Evolutionary conservation across 2,329 filamentous ascomycete genomes (phyloP).

Genomic region (Sordariomycetes sp.): DNA sequence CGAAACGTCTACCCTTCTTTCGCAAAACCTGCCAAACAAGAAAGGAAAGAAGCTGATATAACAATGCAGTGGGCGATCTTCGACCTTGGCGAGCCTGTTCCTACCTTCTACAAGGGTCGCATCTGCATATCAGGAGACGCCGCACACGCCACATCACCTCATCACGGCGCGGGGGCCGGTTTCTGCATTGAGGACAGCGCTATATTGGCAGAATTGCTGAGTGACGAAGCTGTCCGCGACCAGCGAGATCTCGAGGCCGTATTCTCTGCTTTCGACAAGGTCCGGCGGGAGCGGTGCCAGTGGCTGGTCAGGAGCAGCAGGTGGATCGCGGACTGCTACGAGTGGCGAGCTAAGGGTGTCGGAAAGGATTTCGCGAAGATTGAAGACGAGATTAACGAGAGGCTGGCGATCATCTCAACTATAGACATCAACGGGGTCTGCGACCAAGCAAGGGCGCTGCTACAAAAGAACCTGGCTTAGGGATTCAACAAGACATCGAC

Average conservation of each 20-base stretch:
- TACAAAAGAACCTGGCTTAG: not conserved
- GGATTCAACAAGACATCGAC: too few relatives aligned
- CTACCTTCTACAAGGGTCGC: constrained; percentile 27
- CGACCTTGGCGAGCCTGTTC: constrained; percentile 31
- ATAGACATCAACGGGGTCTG: not conserved
- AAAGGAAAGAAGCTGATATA: not conserved
- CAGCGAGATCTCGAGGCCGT: constrained; percentile 25
- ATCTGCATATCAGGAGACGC: constrained; percentile 48
- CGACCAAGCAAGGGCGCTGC: not conserved
- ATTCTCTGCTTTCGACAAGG: constrained; percentile 39
- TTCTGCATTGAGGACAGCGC: constrained; percentile 44
- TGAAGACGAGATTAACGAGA: constrained; percentile 5
- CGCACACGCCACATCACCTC: constrained; percentile 51
- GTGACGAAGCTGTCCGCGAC: constrained; percentile 22
- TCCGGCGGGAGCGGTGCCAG: constrained; percentile 35
- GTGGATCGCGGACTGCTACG: constrained; percentile 7
- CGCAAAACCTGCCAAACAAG: too few relatives aligned
- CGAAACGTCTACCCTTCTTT: constrained; percentile 1
- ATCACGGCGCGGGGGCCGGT: constrained; percentile 47
- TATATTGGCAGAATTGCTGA: constrained; percentile 32
- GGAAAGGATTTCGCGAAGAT: constrained; percentile 6
- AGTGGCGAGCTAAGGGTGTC: constrained; percentile 7
- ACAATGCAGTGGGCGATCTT: constrained; percentile 30
- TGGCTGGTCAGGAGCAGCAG: constrained; percentile 31
- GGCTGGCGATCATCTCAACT: constrained; percentile 5